Percentiles rank a stretch among this genome's conserved stretches.
Conservation (phyloP, 2,329 filamentous ascomycete species). For the Colletotrichum tamarilloi region DNA sequence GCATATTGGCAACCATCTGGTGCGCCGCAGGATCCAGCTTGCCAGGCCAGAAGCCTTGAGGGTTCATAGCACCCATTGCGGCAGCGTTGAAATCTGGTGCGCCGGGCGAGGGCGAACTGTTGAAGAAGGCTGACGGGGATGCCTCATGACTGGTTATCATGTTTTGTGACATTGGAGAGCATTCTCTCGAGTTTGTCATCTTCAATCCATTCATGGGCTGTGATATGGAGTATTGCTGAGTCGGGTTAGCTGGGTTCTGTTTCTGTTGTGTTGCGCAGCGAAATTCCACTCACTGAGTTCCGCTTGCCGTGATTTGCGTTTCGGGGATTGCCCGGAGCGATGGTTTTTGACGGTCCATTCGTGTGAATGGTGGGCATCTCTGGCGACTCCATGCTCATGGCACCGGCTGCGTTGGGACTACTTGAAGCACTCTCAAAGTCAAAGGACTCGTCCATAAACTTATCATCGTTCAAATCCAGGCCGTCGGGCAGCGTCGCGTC, state of each 20-base stretch:
- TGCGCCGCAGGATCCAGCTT: conserved; percentile 43
- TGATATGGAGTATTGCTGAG: conserved; percentile 62
- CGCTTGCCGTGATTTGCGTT: conserved; percentile 49
- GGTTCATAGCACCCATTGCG: conserved; percentile 39
- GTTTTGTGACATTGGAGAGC: conserved; percentile 62
- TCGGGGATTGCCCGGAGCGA: conserved; percentile 40
- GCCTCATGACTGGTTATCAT: conserved; percentile 63
- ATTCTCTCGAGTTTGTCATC: conserved; percentile 61
- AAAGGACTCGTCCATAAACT: conserved; percentile 61
- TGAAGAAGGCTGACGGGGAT: conserved; percentile 61
- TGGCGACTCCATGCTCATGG: conserved; percentile 53
- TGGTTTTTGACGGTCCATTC: conserved; percentile 42
- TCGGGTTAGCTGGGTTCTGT: conserved; percentile 40
- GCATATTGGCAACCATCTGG: conserved; percentile 23
- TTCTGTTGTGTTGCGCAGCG: neutral
- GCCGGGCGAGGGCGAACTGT: conserved; percentile 58
- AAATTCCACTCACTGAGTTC: conserved; percentile 17
- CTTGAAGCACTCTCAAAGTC: conserved; percentile 70
- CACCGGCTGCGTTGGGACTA: conserved; percentile 58
- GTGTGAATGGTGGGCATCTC: conserved; percentile 54
- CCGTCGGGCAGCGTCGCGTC: conserved; percentile 42
- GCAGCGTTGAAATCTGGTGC: conserved; percentile 48
- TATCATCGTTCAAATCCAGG: conserved; percentile 51
- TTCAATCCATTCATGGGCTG: conserved; percentile 62
- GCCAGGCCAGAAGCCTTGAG: conserved; percentile 50